Evolutionary conservation across 768 basidiomycete species (phyloP).

Genomic region (Mycena galopus): DNA sequence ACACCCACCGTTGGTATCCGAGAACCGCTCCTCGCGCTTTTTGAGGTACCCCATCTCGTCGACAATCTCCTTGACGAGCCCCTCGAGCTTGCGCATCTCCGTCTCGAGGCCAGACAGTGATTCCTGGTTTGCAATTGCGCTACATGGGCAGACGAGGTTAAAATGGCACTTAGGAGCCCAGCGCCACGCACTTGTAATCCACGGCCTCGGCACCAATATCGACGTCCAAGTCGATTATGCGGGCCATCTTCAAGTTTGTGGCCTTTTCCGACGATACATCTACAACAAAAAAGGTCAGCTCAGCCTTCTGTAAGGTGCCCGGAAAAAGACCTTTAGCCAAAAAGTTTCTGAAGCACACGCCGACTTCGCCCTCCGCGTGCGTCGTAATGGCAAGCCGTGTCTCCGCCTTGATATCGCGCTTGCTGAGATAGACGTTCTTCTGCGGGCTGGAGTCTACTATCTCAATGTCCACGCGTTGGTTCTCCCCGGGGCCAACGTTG

Average conservation of each 20-base stretch:
- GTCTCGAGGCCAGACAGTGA: constrained; percentile 95
- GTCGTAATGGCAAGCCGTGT: constrained; percentile 94
- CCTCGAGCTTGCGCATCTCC: constrained; percentile 98
- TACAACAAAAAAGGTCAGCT: constrained; percentile 37
- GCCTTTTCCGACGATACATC: constrained; percentile 63
- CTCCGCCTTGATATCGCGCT: constrained; percentile 90
- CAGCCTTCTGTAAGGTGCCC: not conserved
- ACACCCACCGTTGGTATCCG: constrained; percentile 88
- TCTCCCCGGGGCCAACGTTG: constrained; percentile 81
- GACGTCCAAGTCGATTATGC: constrained; percentile 92
- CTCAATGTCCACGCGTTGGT: constrained; percentile 93
- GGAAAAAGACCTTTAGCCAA: constrained; percentile 74
- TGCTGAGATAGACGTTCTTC: constrained; percentile 92
- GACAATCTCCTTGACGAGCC: constrained; percentile 92
- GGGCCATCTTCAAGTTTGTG: constrained; percentile 64
- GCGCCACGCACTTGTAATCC: constrained; percentile 93
- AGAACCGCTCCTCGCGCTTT: constrained; percentile 88
- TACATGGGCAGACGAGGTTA: constrained; percentile 45
- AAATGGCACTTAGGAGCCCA: not conserved
- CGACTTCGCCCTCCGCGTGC: constrained; percentile 93
- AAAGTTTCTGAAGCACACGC: constrained; percentile 93
- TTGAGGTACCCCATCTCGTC: constrained; percentile 96
- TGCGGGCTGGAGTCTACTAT: constrained; percentile 90
- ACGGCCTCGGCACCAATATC: constrained; percentile 99
- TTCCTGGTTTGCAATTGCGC: constrained; percentile 99